phyloP scores from a whole-genome alignment of 495 filamentous ascomycete species.

The Lasiosphaeriaceae sp. region DNA sequence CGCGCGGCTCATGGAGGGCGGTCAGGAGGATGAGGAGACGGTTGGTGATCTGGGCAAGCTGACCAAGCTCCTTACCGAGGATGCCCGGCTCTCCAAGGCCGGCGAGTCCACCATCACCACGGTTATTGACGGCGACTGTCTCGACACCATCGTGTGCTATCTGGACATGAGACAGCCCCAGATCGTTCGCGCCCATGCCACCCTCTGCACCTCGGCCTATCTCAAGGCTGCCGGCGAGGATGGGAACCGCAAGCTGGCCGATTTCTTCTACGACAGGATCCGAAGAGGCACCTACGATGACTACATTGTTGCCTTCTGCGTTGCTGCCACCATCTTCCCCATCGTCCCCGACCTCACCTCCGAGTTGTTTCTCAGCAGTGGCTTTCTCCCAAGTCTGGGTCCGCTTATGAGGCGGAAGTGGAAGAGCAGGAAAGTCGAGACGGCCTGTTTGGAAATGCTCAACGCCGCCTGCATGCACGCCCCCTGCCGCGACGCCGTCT shows the following conservation, averaged over 20 bases:
- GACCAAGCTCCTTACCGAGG: conserved; percentile 49
- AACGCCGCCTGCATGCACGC: conserved; percentile 84
- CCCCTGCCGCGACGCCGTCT: conserved; percentile 71
- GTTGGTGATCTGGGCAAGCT: conserved; percentile 43
- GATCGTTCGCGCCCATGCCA: conserved; percentile 67
- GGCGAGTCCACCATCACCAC: conserved; percentile 49
- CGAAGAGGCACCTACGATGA: conserved; percentile 52
- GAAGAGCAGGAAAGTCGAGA: conserved; percentile 75
- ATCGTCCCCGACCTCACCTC: conserved; percentile 67
- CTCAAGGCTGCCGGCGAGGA: conserved; percentile 67
- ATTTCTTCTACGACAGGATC: conserved; percentile 56
- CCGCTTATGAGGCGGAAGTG: conserved; percentile 68
- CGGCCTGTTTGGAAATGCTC: conserved; percentile 78
- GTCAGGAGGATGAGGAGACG: conserved; percentile 52
- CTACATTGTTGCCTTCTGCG: conserved; percentile 77
- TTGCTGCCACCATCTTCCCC: conserved; percentile 80
- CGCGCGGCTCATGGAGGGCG: conserved; percentile 53
- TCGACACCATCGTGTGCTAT: conserved; percentile 74
- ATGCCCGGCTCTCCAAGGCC: conserved; percentile 31
- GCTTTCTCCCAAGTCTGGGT: conserved; percentile 67
- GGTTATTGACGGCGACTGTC: conserved; percentile 69
- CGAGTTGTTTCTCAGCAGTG: conserved; percentile 76
- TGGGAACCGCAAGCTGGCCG: conserved; percentile 60
- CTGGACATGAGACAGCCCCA: conserved; percentile 71
- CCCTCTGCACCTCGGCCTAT: conserved; percentile 72